A percentile compares a stretch with the other conserved stretches of the same genome.
phyloP scores from a whole-genome alignment of 257 asterid species.

The Orobanche coerulescens region DNA sequence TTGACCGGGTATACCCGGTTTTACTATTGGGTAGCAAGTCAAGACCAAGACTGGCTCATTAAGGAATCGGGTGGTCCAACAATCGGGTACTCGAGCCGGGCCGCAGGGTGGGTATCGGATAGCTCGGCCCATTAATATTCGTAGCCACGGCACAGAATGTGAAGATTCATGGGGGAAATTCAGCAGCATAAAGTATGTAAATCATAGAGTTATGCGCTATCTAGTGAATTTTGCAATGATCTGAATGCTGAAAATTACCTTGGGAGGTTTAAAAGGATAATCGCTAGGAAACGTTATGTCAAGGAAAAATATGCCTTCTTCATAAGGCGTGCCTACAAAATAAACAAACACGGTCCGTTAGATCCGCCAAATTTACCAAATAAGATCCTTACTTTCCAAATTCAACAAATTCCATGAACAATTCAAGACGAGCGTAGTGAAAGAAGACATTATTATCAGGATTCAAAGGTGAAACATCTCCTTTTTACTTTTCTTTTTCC shows the following conservation, averaged over 20 bases:
- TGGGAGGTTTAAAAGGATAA: constrained; percentile 86
- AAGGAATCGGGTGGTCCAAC: no score
- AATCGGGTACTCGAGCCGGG: no score
- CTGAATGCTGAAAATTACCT: constrained; percentile 40
- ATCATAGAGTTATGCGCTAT: not conserved
- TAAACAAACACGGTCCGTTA: constrained; percentile 7
- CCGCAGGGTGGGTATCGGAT: no score
- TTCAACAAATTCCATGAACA: not conserved
- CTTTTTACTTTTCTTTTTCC: no score
- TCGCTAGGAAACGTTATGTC: constrained; percentile 80
- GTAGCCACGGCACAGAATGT: not conserved
- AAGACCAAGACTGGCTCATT: no score
- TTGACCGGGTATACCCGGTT: no score
- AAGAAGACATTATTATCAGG: constrained; percentile 3
- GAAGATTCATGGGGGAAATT: not conserved
- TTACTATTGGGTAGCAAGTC: no score
- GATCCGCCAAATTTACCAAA: not conserved
- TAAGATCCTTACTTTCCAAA: not conserved
- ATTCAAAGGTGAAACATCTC: no score
- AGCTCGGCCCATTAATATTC: no score
- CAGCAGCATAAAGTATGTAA: not conserved
- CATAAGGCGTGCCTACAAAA: constrained; percentile 85
- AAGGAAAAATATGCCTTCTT: constrained; percentile 78
- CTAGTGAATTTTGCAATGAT: not conserved
- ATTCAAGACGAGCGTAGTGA: not conserved